Conservation (phyloP, 805 yeast species). For the Lipomyces sp. region DNA sequence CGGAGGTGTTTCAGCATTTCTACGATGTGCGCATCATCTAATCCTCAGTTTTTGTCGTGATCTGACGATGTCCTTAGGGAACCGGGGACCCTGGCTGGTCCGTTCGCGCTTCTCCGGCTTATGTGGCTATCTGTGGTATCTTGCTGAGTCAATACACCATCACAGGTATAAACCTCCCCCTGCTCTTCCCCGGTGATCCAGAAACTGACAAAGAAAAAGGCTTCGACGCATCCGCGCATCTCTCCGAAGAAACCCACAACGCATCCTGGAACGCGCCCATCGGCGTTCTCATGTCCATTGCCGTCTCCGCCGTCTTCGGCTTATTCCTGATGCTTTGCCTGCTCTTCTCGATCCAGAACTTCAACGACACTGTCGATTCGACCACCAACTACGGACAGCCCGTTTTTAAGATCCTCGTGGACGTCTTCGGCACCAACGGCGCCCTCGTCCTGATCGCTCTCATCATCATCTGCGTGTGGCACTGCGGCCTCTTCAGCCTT, state of each 20-base stretch:
- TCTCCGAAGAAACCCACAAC: conserved; percentile 16
- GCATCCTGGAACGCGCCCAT: conserved; percentile 13
- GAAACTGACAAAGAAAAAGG: conserved; percentile 7
- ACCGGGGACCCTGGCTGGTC: conserved; percentile 32
- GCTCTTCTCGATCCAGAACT: conserved; percentile 13
- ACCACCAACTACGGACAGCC: conserved; percentile 8
- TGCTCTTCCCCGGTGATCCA: background rate
- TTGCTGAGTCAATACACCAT: background rate
- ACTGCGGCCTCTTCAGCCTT: background rate
- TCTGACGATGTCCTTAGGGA: background rate
- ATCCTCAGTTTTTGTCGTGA: background rate
- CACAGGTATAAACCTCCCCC: conserved; percentile 17
- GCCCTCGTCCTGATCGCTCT: conserved; percentile 22
- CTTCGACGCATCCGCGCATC: conserved; percentile 17
- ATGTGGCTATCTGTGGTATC: conserved; percentile 32
- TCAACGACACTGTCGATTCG: conserved; percentile 8
- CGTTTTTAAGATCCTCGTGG: conserved; percentile 11
- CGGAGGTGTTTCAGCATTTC: background rate
- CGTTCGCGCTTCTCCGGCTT: conserved; percentile 36
- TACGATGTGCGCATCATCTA: background rate
- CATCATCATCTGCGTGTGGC: conserved; percentile 32
- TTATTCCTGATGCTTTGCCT: conserved; percentile 14
- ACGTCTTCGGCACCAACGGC: conserved; percentile 5
- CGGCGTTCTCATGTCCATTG: conserved; percentile 11
- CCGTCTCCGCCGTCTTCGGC: conserved; percentile 12